Conservation (phyloP, 2,329 filamentous ascomycete species). For the Alternaria hordeiaustralica region DNA sequence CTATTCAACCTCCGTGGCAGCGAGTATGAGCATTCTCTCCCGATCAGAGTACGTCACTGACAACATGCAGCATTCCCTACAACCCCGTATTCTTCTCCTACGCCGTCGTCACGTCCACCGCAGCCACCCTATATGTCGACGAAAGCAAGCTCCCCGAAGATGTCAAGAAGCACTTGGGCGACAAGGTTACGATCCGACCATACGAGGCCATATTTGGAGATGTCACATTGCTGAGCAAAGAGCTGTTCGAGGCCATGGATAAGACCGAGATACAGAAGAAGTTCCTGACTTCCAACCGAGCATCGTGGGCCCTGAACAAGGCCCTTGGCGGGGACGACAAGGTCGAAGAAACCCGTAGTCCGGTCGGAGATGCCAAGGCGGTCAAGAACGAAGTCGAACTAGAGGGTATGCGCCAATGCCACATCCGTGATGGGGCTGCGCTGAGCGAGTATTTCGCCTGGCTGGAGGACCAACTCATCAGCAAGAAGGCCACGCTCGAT, state of each 20-base stretch:
- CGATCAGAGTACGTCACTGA: conserved; percentile 9
- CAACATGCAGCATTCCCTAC: conserved; percentile 73
- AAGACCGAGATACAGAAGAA: conserved; percentile 58
- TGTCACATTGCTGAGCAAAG: conserved; percentile 67
- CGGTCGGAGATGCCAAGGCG: conserved; percentile 88
- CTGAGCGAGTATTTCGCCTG: conserved; percentile 93
- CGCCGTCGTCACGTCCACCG: conserved; percentile 78
- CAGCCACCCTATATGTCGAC: conserved; percentile 84
- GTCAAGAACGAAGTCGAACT: conserved; percentile 91
- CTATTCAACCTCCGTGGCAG: conserved; percentile 95
- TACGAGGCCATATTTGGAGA: conserved; percentile 85
- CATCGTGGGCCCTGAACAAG: conserved; percentile 90
- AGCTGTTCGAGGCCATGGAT: conserved; percentile 40
- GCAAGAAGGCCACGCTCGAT: conserved; percentile 75
- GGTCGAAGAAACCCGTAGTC: conserved; percentile 86
- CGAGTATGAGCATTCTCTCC: conserved; percentile 61
- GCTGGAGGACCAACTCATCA: conserved; percentile 86
- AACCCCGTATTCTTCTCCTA: conserved; percentile 99
- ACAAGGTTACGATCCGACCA: conserved; percentile 75
- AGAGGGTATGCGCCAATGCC: conserved; percentile 90
- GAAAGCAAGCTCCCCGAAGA: conserved; percentile 75
- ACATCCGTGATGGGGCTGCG: conserved; percentile 90
- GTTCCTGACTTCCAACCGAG: conserved; percentile 85
- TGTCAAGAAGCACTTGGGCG: conserved; percentile 71
- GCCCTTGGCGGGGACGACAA: conserved; percentile 84